These are phyloP conservation scores for Leishmania arabica DNA, from an alignment of 208 protist species.

Conservation along the genomic window DNA sequence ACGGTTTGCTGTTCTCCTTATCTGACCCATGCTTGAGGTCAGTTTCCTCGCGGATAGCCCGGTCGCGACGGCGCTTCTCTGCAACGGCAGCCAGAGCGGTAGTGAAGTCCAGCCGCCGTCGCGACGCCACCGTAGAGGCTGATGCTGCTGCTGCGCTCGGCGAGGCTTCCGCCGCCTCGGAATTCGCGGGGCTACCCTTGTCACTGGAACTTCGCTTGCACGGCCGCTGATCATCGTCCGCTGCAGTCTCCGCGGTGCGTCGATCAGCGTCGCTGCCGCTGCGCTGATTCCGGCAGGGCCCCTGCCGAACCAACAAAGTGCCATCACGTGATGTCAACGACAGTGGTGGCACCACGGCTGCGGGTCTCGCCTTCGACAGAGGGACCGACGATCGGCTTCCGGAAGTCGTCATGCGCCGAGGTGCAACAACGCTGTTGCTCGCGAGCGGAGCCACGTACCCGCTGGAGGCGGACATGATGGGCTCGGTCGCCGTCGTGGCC, in stretches of 20 bases:
- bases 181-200: neutral
- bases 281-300: neutral
- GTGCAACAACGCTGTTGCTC: slow-evolving; percentile 27
- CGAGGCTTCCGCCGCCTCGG: neutral
- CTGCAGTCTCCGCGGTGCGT: neutral
- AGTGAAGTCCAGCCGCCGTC: slow-evolving; percentile 41
- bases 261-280: slow-evolving; percentile 2
- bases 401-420: neutral
- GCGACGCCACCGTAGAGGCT: slow-evolving; percentile 5
- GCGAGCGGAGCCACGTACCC: neutral
- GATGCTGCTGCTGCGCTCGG: neutral
- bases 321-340: slow-evolving; percentile 12
- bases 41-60: slow-evolving; percentile 13
- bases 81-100: slow-evolving; percentile 39
- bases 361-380: neutral
- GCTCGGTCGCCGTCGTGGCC: neutral
- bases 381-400: neutral
- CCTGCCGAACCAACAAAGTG: neutral
- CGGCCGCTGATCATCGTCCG: neutral
- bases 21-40: neutral
- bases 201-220: neutral
- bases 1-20: slow-evolving; percentile 19
- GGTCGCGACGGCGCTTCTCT: slow-evolving; percentile 43
- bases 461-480: slow-evolving; percentile 11
- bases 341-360: slow-evolving; percentile 11